phyloP scores from a whole-genome alignment of 768 basidiomycete species.

The Leucosporidium creatinivorum region DNA sequence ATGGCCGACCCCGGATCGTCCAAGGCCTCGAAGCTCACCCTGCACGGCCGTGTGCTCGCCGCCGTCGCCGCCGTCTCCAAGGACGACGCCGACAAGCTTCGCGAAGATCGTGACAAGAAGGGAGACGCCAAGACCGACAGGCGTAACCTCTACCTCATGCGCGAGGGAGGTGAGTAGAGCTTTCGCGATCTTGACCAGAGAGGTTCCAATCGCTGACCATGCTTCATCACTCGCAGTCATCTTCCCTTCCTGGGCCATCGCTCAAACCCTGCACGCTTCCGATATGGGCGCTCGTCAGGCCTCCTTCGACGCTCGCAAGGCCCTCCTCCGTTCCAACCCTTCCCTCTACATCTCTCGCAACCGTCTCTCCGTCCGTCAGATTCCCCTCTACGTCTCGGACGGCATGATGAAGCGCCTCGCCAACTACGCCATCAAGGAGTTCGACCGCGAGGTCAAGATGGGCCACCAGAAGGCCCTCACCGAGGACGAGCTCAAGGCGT shows the following conservation, averaged over 20 bases:
- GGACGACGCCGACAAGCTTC: conserved; percentile 77
- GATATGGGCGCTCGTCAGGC: conserved; percentile 79
- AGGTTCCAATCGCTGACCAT: background rate
- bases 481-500: conserved; percentile 59
- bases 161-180: conserved; percentile 73
- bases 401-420: conserved; percentile 81
- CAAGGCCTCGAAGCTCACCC: conserved; percentile 68
- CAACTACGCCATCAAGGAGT: conserved; percentile 67
- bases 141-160: conserved; percentile 86
- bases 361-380: conserved; percentile 84
- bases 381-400: conserved; percentile 84
- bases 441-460: conserved; percentile 67
- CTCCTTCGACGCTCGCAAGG: conserved; percentile 76
- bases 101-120: conserved; percentile 75
- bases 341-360: conserved; percentile 90
- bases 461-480: conserved; percentile 57
- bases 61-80: conserved; percentile 83
- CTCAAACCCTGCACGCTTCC: conserved; percentile 57
- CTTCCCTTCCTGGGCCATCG: conserved; percentile 75
- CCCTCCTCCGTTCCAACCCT: conserved; percentile 81
- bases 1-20: conserved; percentile 88
- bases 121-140: conserved; percentile 81
- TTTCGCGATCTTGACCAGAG: background rate
- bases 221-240: conserved; percentile 55
- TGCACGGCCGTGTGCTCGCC: conserved; percentile 88